Base-by-base conservation (phyloP, 2,329 filamentous ascomycete species). In the Trichoderma cornu-damae region DNA sequence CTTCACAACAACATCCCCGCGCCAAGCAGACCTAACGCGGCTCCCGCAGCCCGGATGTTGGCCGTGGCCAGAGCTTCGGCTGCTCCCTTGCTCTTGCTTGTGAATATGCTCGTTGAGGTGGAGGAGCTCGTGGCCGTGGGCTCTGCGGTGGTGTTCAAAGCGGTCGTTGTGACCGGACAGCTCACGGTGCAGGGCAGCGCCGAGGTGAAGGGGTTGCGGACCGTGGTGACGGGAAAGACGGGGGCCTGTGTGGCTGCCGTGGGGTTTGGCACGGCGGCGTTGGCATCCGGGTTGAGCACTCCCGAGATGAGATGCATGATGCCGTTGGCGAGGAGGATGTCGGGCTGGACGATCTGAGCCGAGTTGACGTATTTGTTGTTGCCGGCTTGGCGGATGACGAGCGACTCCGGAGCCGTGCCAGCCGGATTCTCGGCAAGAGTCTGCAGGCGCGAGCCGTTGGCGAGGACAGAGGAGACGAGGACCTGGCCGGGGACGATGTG, bases 401-500 rank as follows among this genome's bases (percentile, higher is more conserved):
- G 63, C 1, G 69, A 67, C 12, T 74, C 60, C 3, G 66, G 66
- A 30, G 68, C 62, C 46, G 69, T 67, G 18, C 77, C 76, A 24
- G 79, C 75, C 56, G 79, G 71, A 26, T 64, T 61, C 32, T 57
- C 57, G 20, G 61, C 61, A 1, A 81, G 68, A 0, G 76, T 77
- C 1, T 55, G n/a, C 12, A 72, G 62, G 3, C 57, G 58, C 6
- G 66, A 56, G 44, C 64, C 61, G 59, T 69, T 54, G 72, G 73
- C 61, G 16, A 78, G 68, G 35, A 64, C 59, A 1, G 73, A 70
- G 16, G 78, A 81, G 65, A 84, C 84, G 2, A 77, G 69, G 1
- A 85, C 75, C 6, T 73, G 72, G 52, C 74, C 76, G n/a, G 77
- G 75, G 43, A 89, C 70, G 51, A 88, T 76, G 67, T 90, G 86